phyloP scores from a whole-genome alignment of 129 eudicot species.

The Lactuca saligna region DNA sequence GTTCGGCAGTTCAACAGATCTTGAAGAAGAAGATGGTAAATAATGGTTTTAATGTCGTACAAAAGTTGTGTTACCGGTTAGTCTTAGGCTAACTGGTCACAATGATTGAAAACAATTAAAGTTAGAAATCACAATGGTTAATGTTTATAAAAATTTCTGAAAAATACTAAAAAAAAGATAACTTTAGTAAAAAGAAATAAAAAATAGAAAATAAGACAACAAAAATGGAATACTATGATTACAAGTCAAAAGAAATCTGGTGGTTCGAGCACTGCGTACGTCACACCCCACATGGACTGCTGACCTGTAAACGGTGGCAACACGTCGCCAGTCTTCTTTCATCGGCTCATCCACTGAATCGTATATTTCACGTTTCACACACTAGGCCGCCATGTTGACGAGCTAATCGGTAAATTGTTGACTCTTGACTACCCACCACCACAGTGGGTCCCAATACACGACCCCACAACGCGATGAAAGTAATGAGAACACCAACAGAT shows the following conservation, averaged over 20 bases:
- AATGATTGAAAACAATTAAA: too few species aligned
- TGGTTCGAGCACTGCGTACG: constrained; percentile 12
- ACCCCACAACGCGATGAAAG: constrained; percentile 1
- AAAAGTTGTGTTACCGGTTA: too few species aligned
- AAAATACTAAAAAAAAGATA: too few species aligned
- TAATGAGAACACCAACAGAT: neutral
- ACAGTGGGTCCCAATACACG: constrained; percentile 12
- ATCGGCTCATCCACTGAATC: constrained; percentile 13
- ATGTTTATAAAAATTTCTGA: too few species aligned
- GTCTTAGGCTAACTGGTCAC: too few species aligned
- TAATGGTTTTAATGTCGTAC: too few species aligned
- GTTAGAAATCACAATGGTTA: too few species aligned
- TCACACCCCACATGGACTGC: constrained; percentile 22
- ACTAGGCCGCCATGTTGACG: constrained; percentile 32
- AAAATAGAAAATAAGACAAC: too few species aligned
- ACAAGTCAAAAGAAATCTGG: neutral
- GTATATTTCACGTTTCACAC: neutral
- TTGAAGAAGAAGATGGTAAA: too few species aligned
- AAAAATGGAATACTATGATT: too few species aligned
- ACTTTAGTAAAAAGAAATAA: too few species aligned
- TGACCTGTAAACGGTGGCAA: constrained; percentile 19
- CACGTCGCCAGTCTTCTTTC: constrained; percentile 11
- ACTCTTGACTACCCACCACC: constrained; percentile 22
- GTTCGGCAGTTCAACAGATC: too few species aligned
- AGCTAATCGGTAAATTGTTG: constrained; percentile 6